Evolutionary conservation across 2,329 filamentous ascomycete genomes (phyloP), one percentile per base, ranked within the genome.

Genomic region (Monosporascus sp.): DNA sequence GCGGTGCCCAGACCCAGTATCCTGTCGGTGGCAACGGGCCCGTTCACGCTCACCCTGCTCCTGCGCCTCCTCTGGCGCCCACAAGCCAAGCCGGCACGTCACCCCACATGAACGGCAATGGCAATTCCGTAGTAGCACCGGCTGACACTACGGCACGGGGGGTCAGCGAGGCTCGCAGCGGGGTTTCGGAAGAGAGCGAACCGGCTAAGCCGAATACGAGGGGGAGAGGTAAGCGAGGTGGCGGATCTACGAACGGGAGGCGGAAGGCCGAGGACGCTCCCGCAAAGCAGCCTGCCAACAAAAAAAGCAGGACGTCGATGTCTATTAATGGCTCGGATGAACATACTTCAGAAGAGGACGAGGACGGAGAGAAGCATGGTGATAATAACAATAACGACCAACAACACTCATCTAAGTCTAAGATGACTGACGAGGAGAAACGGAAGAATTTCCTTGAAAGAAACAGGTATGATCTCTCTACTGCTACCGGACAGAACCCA

Each of bases 401-500:
- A 34, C 31, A 34, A 14, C 31, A 34, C 11, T 34, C 31, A 34
- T 75, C 77, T 42, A 88, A 85, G 70, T 67, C 70, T 0, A 97
- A 96, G 77, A 96, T 97, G 90, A 97, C 92, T 0, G 94, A 97
- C 52, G 94, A 97, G 66, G 94, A 99, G 75, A 99, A 99, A 77
- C 83, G 94, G 42, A 96, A 95, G 75, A 99, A 97, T 69, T 99
- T 99, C 71, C 77, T 99, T 2, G 94, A 99, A 68, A 82, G 94
- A 27, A 99, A 99, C 70, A 85, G 93, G 93, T 96, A 83, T 64
- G 83, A 74, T 47, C 27, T 44, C 9, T 20, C 50, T 44, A 47
- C 7, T 27, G 9, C 15, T 20, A 49, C 22, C 18, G 47, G 41
- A 5, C 48, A 7, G 24, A 24, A 15, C 11, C 14, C 17, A 27